These are phyloP conservation scores for Aspergillus steynii DNA, from an alignment of 495 filamentous ascomycete genomes.

Conservation along the genomic window DNA sequence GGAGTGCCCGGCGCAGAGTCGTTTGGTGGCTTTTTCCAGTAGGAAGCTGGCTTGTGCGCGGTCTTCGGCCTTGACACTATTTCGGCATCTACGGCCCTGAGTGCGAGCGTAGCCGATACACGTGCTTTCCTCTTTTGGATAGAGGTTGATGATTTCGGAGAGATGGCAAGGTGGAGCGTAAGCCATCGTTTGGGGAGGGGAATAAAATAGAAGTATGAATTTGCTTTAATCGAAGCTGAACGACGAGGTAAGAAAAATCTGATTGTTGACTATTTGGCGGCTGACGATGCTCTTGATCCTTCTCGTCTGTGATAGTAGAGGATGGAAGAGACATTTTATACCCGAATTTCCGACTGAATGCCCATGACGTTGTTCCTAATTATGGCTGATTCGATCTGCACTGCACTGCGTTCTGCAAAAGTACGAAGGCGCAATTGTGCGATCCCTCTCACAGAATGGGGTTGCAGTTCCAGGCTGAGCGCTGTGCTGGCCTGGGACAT, in stretches of 20 bases:
- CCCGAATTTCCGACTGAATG: background rate
- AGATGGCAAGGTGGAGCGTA: conserved; percentile 9
- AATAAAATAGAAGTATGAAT: background rate
- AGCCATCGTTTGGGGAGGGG: background rate
- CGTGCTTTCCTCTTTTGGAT: conserved; percentile 24
- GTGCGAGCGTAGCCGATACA: conserved; percentile 29
- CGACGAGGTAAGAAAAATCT: too few relatives aligned
- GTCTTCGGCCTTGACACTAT: conserved; percentile 17
- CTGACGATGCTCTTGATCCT: background rate
- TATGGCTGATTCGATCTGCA: too few relatives aligned
- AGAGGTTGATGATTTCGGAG: conserved; percentile 25
- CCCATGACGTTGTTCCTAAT: background rate
- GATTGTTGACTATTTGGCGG: too few relatives aligned
- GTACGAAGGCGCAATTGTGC: background rate
- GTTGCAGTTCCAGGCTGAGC: background rate
- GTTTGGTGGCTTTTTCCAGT: conserved; percentile 23
- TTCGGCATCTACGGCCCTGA: conserved; percentile 25
- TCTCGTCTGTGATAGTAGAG: background rate
- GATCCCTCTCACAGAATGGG: background rate
- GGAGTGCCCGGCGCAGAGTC: conserved; percentile 16
- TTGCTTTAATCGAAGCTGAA: background rate
- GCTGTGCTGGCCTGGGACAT: background rate
- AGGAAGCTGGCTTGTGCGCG: conserved; percentile 20
- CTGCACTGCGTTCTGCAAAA: too few relatives aligned
- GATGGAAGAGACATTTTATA: background rate